Evolutionary conservation across 495 filamentous ascomycete genomes (phyloP), one percentile per base, ranked within the genome.

Genomic region (Astrothelium macrocarpum): DNA sequence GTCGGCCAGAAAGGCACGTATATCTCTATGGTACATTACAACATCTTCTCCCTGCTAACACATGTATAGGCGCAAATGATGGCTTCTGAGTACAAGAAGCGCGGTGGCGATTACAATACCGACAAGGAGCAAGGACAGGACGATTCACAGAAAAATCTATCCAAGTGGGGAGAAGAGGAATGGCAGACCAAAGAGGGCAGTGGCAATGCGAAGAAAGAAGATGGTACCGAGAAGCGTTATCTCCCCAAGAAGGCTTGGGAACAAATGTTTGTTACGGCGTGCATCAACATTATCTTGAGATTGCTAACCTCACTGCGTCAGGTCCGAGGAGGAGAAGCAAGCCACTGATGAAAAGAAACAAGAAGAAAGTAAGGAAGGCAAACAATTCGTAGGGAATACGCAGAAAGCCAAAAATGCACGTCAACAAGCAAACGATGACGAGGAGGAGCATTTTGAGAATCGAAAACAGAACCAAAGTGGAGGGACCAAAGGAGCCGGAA

Each of bases 171-270:
- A 0, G 70, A 80, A 20, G 79, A 80, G 45, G 77, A 81, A 2
- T 80, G 77, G 78, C 78, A 80, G 69, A 81, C 78, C 0, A 81
- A 81, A 62, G 79, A 81, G 60, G 79, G 79, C 0, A 72, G 71
- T 20, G 79, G 75, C 0, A 71, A 70, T 34, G 79, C 79, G n/a
- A 74, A 74, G 45, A 61, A 78, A 58, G 74, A 70, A 7, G 78
- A 80, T 67, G 79, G 75, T 0, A 77, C 74, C 0, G 66, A 75
- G 63, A 77, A 82, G 65, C 66, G 79, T 25, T 80, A 81, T 68
- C 60, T 81, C 29, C 78, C 79, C 1, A 79, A 79, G 68, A 73
- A 78, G 62, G 79, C 78, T 29, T 80, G 77, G 79, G 78, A 80
- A 67, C 43, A 76, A 26, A 74, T 81, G 77, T 56, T 29, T 20